phyloP scores from a whole-genome alignment of 148 eudicot genomes.

The Camellia granthamiana region DNA sequence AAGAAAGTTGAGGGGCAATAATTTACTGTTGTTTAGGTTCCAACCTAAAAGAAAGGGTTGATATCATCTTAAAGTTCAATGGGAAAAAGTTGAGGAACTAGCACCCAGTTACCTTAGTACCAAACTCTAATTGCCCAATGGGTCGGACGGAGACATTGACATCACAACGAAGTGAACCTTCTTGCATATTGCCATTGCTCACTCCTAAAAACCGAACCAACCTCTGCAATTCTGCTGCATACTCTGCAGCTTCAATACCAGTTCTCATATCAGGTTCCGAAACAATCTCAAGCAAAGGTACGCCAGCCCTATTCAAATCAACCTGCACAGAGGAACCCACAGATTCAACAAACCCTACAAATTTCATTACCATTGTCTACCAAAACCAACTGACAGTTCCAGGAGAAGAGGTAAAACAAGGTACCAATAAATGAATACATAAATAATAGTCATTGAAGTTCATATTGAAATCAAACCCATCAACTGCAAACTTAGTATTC shows the following conservation, averaged over 20 bases:
- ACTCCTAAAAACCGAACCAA: conserved; percentile 90
- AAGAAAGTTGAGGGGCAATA: background rate
- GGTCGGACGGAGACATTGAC: conserved; percentile 91
- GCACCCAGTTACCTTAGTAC: conserved; percentile 69
- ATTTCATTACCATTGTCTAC: background rate
- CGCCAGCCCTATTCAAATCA: conserved; percentile 96
- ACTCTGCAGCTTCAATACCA: conserved; percentile 98
- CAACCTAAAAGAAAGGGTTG: background rate
- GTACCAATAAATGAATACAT: background rate
- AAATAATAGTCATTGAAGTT: background rate
- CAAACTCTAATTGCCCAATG: conserved; percentile 79
- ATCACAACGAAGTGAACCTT: conserved; percentile 95
- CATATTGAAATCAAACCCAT: background rate
- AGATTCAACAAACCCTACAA: background rate
- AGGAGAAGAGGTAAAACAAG: background rate
- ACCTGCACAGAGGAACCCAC: conserved; percentile 48
- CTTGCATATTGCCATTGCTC: conserved; percentile 97
- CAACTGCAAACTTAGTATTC: background rate
- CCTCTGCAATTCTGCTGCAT: conserved; percentile 95
- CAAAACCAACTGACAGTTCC: background rate
- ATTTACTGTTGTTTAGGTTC: background rate
- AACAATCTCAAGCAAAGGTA: conserved; percentile 94
- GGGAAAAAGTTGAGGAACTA: background rate
- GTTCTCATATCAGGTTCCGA: conserved; percentile 99
- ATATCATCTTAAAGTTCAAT: background rate